Evolutionary conservation across 371 early-diverging fungal genomes (phyloP), one percentile per base, ranked within the genome.

Genomic region (Mucor racemosus): DNA sequence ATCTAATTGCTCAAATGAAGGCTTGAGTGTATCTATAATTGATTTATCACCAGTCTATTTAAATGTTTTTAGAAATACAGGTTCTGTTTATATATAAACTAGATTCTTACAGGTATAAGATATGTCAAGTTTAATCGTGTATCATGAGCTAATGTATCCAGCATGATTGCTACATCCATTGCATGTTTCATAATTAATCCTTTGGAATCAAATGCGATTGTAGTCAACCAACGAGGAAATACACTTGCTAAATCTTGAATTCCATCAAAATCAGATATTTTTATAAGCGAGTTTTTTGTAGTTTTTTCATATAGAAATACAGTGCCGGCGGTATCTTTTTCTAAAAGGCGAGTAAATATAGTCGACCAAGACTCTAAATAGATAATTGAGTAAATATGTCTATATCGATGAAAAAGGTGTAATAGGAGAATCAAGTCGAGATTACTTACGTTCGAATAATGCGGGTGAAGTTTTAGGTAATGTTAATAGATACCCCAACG

Each of bases 161-260:
- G 57, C 62, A 78, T 69, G 35, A 82, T 72, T 6, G 78, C 76
- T 0, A 82, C 76, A 60, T 82, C 82, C 38, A 79, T 60, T 2
- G 79, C 79, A 69, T 82, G 82, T 17, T 77, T 76, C 73, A 82
- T 79, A 8, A 82, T 62, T 4, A 72, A n/a, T 0, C 79, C 78
- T 15, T 65, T 64, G 6, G 67, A 54, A 34, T 71, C 73, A 50
- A 82, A 79, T 10, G 79, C 82, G 14, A 79, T 71, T 9, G 53
- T 70, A 11, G 75, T 67, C 15, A 82, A 56, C 82, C 82, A 82
- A 3, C 41, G 57, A 19, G 82, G 74, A 61, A 81, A 79, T 4
- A 76, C 19, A n/a, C 26, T 58, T n/a, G 61, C 41, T 4, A 79
- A 38, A 31, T 46, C 50, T 10, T 63, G 48, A 10, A 60, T 21